Conservation (phyloP, 2,329 filamentous ascomycete species). For the Leptographium flavum region DNA sequence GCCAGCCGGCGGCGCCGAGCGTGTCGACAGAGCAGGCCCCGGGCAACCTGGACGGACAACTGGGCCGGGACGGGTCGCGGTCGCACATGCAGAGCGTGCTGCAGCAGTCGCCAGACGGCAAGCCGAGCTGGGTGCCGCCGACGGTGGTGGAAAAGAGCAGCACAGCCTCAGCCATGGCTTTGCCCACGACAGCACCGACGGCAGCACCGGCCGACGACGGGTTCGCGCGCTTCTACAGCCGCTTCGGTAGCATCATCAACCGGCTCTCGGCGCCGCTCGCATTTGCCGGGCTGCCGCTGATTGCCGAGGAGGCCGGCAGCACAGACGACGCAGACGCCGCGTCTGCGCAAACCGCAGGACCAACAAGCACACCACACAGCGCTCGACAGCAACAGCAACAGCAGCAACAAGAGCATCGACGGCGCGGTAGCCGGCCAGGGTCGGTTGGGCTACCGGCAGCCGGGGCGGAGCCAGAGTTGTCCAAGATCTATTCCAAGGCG, state of each 20-base stretch:
- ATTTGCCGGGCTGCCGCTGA: constrained; percentile 80
- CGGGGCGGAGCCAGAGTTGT: constrained; percentile 56
- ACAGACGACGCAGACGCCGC: not conserved
- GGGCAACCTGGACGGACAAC: constrained; percentile 48
- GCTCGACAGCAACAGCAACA: not conserved
- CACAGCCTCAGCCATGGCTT: too few relatives aligned
- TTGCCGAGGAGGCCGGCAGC: constrained; percentile 29
- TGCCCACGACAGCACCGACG: constrained; percentile 17
- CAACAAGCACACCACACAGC: not conserved
- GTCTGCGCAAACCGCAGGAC: not conserved
- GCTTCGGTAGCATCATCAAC: constrained; percentile 79
- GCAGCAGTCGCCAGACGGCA: constrained; percentile 28
- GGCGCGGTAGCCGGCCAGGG: too few relatives aligned
- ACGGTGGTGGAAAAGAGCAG: too few relatives aligned
- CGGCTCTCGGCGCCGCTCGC: constrained; percentile 80
- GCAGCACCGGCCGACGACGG: constrained; percentile 47
- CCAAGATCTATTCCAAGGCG: constrained; percentile 71
- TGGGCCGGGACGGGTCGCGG: constrained; percentile 33
- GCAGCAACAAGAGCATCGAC: constrained; percentile 12
- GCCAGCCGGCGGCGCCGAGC: constrained; percentile 56
- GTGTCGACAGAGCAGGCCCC: constrained; percentile 61
- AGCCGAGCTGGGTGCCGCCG: constrained; percentile 39
- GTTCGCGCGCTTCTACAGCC: constrained; percentile 83
- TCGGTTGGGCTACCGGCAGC: not conserved
- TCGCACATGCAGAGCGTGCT: constrained; percentile 43